A percentile compares a stretch with the other conserved stretches of the same genome.
Evolutionary conservation across 2,329 filamentous ascomycete genomes (phyloP).

Genomic region (Cercospora sojina): DNA sequence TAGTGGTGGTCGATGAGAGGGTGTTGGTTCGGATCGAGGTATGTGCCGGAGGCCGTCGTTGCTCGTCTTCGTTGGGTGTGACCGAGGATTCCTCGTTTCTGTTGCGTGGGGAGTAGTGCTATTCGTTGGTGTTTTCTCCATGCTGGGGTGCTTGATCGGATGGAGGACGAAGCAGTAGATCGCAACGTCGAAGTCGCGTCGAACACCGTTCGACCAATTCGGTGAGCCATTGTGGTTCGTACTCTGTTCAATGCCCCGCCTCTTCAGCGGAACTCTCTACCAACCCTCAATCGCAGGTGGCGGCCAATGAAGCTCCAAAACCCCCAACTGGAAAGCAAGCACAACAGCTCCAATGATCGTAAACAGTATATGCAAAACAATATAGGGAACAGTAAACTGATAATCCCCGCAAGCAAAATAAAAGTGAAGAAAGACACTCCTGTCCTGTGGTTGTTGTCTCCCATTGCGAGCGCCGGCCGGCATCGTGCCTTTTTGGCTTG

Average conservation of each 20-base stretch:
- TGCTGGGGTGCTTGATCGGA: conserved; percentile 10
- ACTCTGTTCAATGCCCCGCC: not conserved
- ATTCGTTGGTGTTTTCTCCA: conserved; percentile 13
- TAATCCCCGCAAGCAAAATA: not conserved
- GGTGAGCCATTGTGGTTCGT: conserved; percentile 19
- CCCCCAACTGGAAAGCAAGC: not conserved
- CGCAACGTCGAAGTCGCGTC: conserved; percentile 18
- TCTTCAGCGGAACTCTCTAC: not conserved
- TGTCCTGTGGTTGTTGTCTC: not conserved
- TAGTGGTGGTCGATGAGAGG: conserved; percentile 97
- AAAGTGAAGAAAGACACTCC: not conserved
- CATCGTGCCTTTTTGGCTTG: conserved; percentile 5
- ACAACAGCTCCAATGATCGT: not conserved
- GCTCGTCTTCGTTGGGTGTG: conserved; percentile 33
- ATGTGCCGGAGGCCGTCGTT: conserved; percentile 27
- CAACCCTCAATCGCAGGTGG: not conserved
- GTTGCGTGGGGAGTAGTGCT: conserved; percentile 9
- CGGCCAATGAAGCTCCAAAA: conserved; percentile 7
- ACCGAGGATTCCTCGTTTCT: conserved; percentile 27
- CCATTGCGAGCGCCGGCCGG: not conserved
- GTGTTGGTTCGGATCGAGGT: conserved; percentile 60
- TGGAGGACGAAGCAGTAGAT: conserved; percentile 12
- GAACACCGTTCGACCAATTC: conserved; percentile 19
- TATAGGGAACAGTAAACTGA: not conserved
- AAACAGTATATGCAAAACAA: not conserved